Conservation (phyloP, 1,284 basidiomycete genomes). For the Marasmius tenuissimus region DNA sequence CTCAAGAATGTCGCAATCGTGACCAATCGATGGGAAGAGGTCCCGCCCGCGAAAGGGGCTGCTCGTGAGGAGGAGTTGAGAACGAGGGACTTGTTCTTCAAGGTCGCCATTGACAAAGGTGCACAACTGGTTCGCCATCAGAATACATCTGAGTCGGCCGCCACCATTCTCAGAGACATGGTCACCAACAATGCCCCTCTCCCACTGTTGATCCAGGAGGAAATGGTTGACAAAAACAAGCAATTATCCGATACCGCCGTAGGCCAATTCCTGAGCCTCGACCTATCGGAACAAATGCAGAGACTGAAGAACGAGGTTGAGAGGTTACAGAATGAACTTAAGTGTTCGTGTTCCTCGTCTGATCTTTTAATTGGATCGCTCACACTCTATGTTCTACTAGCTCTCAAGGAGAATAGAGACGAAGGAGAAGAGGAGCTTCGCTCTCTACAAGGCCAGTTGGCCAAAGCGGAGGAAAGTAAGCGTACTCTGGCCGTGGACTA, state of each 20-base stretch:
- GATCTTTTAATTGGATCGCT: neutral
- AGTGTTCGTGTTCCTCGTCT: neutral
- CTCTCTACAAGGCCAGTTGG: too few relatives aligned
- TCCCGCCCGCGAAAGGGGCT: constrained; percentile 34
- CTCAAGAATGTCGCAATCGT: constrained; percentile 49
- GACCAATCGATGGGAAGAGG: constrained; percentile 52
- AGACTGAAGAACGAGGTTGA: constrained; percentile 23
- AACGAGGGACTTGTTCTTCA: constrained; percentile 44
- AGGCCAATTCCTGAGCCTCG: constrained; percentile 29
- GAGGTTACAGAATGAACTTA: neutral
- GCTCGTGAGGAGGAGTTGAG: constrained; percentile 40
- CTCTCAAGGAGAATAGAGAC: neutral
- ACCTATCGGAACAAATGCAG: constrained; percentile 31
- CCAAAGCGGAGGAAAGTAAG: too few relatives aligned
- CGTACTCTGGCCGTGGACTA: too few relatives aligned
- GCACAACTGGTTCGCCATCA: constrained; percentile 39
- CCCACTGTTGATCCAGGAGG: constrained; percentile 26
- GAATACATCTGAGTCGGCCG: constrained; percentile 33
- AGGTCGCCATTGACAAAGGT: constrained; percentile 42
- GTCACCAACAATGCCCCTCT: constrained; percentile 28
- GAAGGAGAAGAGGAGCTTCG: too few relatives aligned
- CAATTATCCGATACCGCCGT: constrained; percentile 37
- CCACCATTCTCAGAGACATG: constrained; percentile 34
- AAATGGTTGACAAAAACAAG: constrained; percentile 28
- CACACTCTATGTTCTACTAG: neutral